Evolutionary conservation across 192 early-diverging fungal species (phyloP).

Genomic region (Chytriomyces sp.): DNA sequence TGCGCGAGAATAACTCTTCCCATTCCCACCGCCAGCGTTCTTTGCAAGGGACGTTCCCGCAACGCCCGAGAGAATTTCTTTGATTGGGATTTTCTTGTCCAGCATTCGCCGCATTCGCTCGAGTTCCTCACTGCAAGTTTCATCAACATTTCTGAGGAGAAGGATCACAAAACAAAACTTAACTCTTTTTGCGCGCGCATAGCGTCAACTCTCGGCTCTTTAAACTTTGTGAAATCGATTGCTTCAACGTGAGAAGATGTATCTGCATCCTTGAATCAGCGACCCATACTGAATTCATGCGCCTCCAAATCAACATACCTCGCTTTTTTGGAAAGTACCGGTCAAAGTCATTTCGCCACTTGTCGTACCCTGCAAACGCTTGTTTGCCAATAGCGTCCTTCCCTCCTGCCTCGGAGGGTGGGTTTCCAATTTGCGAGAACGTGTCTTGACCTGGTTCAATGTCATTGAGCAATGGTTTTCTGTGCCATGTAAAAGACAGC

Average conservation of each 20-base stretch:
- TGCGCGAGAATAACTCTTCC: conserved; percentile 20
- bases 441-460: conserved; percentile 50
- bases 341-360: conserved; percentile 52
- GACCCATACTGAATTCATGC: neutral
- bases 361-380: conserved; percentile 25
- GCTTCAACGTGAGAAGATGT: conserved; percentile 5
- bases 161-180: neutral
- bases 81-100: conserved; percentile 28
- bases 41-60: neutral
- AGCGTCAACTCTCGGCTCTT: conserved; percentile 46
- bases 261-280: conserved; percentile 20
- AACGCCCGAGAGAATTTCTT: conserved; percentile 18
- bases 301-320: neutral
- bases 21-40: neutral
- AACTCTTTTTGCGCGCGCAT: conserved; percentile 58
- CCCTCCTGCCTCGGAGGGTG: conserved; percentile 40
- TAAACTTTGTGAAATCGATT: conserved; percentile 41
- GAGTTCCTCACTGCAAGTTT: conserved; percentile 33
- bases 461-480: conserved; percentile 18
- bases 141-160: neutral
- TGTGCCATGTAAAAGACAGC: neutral
- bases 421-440: conserved; percentile 54
- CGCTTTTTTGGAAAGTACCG: conserved; percentile 43
- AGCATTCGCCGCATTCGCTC: conserved; percentile 21
- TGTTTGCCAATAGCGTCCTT: conserved; percentile 46